Evolutionary conservation across 768 basidiomycete species (phyloP).

Genomic region (Russula olivacea): DNA sequence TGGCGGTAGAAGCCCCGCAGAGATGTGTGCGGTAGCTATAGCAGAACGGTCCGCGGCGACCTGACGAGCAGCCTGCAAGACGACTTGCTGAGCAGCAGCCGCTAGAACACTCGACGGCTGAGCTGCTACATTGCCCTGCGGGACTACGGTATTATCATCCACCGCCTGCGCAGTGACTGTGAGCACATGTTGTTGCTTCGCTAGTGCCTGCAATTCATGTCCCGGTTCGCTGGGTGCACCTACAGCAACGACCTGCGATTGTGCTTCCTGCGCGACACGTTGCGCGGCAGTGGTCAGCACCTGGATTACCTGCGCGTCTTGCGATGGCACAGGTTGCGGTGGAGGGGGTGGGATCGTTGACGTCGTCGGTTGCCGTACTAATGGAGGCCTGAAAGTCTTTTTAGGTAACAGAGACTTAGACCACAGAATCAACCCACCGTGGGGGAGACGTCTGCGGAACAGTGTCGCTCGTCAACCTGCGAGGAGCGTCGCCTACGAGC

Average conservation of each 20-base stretch:
- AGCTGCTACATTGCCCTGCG: slow-evolving; percentile 38
- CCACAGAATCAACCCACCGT: slow-evolving; percentile 29
- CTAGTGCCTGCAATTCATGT: slow-evolving; percentile 57
- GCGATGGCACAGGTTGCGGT: slow-evolving; percentile 35
- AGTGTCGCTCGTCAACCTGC: slow-evolving; percentile 40
- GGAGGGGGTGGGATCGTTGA: slow-evolving; percentile 28
- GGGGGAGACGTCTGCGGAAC: slow-evolving; percentile 32
- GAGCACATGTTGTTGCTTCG: slow-evolving; percentile 77
- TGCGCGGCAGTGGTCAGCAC: slow-evolving; percentile 73
- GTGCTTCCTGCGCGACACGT: slow-evolving; percentile 68
- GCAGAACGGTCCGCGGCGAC: slow-evolving; percentile 48
- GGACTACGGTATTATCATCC: slow-evolving; percentile 58
- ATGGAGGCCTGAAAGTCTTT: slow-evolving; percentile 8
- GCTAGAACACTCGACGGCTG: slow-evolving; percentile 54
- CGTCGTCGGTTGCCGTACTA: slow-evolving; percentile 32
- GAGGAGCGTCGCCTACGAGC: slow-evolving; percentile 39
- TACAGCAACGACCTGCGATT: slow-evolving; percentile 56
- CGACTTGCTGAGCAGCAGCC: slow-evolving; percentile 74
- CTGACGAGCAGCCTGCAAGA: slow-evolving; percentile 66
- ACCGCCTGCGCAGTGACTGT: slow-evolving; percentile 68
- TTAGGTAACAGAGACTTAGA: neutral
- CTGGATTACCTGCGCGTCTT: slow-evolving; percentile 68
- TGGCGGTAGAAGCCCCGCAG: slow-evolving; percentile 36
- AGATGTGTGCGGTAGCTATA: slow-evolving; percentile 38
- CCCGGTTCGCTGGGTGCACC: slow-evolving; percentile 40